Evolutionary conservation across 2,329 filamentous ascomycete species (phyloP), one percentile per base, ranked within the genome.

Genomic region (Aotearoamyces nothofagi): DNA sequence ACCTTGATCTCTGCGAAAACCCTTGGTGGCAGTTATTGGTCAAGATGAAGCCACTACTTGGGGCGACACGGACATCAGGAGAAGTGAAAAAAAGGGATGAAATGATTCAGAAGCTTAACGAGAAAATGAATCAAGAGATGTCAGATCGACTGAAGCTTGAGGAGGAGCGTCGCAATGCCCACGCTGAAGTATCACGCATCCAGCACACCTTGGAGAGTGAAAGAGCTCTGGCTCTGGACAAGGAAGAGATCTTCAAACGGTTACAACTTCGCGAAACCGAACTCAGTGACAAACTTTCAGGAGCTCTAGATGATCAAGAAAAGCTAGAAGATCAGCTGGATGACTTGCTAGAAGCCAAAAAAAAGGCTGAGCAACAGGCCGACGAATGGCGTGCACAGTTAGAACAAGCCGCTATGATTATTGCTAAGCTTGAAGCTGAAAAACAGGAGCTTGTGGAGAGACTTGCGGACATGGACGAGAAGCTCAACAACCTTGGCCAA

Each of bases 231-330:
- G 90, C 90, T 1, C 60, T 98, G 4, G 90, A 99, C 54, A 98
- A 98, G 51, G 92, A 99, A 49, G 90, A 98, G 46, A 98, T 99
- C 35, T 98, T 96, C 62, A 92, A 87, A 49, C 73, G 92, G n/a
- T 63, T 98, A 13, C 90, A 94, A 48, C 60, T 77, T 30, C 78
- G 90, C n/a, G 90, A 98, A 54, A 67, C 74, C 8, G 87, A 98
- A 49, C 66, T 99, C 4, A 81, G 78, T 29, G 92, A 98, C 46
- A 94, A 96, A 56, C 67, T 99, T 15, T 70, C 83, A 20, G 87
- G 81, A 22, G 87, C 87, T 16, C 72, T 96, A 34, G 80, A 92
- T 13, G 92, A 99, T 43, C 87, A 96, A 50, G 87, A 96, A 48
- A 76, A 77, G 30, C 66, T 98, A 1, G 90, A 98, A 52, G 84